Percentiles rank a stretch among this genome's conserved stretches.
phyloP scores from a whole-genome alignment of 2,329 filamentous ascomycete genomes.

The Curvularia sp. region DNA sequence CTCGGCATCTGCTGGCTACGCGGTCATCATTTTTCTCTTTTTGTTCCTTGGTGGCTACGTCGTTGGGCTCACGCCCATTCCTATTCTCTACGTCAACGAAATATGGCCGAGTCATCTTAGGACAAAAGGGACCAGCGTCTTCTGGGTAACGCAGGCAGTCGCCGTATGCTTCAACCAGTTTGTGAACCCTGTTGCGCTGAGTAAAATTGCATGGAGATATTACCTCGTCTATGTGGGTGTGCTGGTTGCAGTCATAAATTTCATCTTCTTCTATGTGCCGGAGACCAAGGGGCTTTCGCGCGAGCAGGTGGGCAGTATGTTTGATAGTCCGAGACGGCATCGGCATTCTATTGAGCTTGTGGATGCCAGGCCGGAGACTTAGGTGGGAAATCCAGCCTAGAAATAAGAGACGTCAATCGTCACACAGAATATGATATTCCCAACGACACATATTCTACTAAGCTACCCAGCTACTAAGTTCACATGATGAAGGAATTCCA shows the following conservation, averaged over 20 bases:
- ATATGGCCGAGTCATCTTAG: conserved; percentile 45
- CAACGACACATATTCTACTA: not conserved
- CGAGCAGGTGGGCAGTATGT: not conserved
- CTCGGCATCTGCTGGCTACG: not conserved
- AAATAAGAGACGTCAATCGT: not conserved
- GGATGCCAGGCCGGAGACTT: not conserved
- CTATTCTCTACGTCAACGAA: conserved; percentile 45
- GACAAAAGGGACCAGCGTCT: conserved; percentile 25
- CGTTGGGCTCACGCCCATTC: conserved; percentile 40
- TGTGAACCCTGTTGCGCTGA: not conserved
- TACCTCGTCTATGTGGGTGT: not conserved
- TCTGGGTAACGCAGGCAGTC: conserved; percentile 27
- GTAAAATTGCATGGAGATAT: not conserved
- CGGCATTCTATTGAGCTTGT: not conserved
- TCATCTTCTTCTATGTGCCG: not conserved
- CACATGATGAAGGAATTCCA: not conserved
- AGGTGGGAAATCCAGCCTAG: not conserved
- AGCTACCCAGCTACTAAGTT: not conserved
- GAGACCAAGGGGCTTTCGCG: not conserved
- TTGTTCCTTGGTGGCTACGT: not conserved
- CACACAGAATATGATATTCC: not conserved
- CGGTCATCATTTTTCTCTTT: not conserved
- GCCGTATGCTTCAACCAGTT: not conserved
- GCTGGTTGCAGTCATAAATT: not conserved
- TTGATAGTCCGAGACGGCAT: not conserved